phyloP scores from a whole-genome alignment of 768 basidiomycete genomes.

The Clavaria fumosa region DNA sequence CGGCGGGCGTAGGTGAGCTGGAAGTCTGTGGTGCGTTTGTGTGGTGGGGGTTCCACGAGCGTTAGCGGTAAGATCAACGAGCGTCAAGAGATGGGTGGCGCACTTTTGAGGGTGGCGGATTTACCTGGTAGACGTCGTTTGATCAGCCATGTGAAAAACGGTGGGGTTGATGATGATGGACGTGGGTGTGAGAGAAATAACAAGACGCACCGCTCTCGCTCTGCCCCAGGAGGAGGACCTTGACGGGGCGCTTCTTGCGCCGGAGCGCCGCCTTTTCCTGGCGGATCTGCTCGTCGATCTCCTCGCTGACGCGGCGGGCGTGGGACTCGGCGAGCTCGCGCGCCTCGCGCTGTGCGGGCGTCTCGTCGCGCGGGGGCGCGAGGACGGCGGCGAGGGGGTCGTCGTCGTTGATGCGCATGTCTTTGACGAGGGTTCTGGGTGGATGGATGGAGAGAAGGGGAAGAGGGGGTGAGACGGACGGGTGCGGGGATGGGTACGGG shows the following conservation, averaged over 20 bases:
- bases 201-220: constrained; percentile 7
- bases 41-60: too few species aligned
- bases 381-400: constrained; percentile 49
- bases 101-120: constrained; percentile 69
- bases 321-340: constrained; percentile 48
- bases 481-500: too few species aligned
- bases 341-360: constrained; percentile 34
- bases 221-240: constrained; percentile 54
- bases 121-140: constrained; percentile 68
- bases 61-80: too few species aligned
- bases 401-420: too few species aligned
- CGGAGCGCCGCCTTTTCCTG: constrained; percentile 41
- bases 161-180: too few species aligned
- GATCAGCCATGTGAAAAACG: constrained; percentile 5
- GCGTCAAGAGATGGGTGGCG: background rate
- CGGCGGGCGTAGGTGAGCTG: constrained; percentile 56
- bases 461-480: too few species aligned
- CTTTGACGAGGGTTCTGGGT: too few species aligned
- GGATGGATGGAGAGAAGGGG: too few species aligned
- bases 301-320: constrained; percentile 49
- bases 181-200: too few species aligned
- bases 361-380: constrained; percentile 51
- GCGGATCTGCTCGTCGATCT: constrained; percentile 61
- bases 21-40: too few species aligned
- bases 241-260: constrained; percentile 54